Conservation (phyloP, 202 grass and related monocot genomes). For the Elaeis oleifera region DNA sequence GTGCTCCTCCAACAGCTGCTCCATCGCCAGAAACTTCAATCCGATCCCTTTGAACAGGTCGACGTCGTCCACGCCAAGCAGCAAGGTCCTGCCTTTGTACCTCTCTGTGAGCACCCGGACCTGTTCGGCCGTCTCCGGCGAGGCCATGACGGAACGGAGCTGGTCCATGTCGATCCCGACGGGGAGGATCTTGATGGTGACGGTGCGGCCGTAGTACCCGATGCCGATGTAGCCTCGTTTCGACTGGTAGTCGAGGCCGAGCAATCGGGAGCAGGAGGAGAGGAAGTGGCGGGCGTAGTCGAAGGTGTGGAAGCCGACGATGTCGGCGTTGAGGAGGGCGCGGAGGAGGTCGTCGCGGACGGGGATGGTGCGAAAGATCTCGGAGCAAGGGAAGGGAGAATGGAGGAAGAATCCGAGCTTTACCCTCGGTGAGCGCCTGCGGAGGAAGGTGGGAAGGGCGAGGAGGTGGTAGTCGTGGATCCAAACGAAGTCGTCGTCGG, state of each 20-base stretch:
- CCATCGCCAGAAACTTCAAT: slow-evolving; percentile 53
- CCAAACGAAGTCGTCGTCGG: slow-evolving; percentile 37
- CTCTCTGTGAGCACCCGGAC: slow-evolving; percentile 34
- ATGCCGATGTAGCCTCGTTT: slow-evolving; percentile 37
- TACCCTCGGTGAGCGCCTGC: slow-evolving; percentile 28
- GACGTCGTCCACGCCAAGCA: slow-evolving; percentile 55
- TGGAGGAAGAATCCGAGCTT: slow-evolving; percentile 58
- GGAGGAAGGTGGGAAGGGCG: slow-evolving; percentile 43
- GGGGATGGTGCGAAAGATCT: slow-evolving; percentile 45
- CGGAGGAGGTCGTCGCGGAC: slow-evolving; percentile 48
- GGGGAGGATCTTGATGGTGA: slow-evolving; percentile 46
- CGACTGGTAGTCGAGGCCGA: slow-evolving; percentile 35
- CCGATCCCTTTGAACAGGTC: slow-evolving; percentile 69
- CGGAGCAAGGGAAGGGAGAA: slow-evolving; percentile 45
- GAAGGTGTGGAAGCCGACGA: slow-evolving; percentile 53
- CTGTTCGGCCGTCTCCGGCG: slow-evolving; percentile 29
- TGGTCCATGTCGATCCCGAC: slow-evolving; percentile 51
- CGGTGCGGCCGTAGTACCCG: slow-evolving; percentile 36
- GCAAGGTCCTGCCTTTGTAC: slow-evolving; percentile 32
- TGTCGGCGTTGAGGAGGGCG: slow-evolving; percentile 50
- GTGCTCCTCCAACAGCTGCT: slow-evolving; percentile 37
- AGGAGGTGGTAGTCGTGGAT: slow-evolving; percentile 55
- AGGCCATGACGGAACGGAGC: slow-evolving; percentile 27
- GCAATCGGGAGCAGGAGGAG: slow-evolving; percentile 41
- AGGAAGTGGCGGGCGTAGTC: slow-evolving; percentile 62